Evolutionary conservation across 371 early-diverging fungal species (phyloP).

Genomic region (Lichtheimia hyalospora): DNA sequence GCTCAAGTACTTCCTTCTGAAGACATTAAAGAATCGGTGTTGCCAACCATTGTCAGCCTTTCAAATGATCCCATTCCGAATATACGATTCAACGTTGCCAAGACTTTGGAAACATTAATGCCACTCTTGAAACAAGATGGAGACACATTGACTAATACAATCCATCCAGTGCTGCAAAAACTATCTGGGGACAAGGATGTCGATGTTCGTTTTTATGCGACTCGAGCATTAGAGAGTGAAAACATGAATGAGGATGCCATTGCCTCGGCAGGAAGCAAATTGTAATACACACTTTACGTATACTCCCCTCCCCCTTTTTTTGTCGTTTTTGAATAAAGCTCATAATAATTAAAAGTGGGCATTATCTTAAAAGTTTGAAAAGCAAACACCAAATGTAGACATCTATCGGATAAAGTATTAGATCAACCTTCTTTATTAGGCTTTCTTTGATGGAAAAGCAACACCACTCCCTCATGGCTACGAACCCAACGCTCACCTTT

Average conservation of each 20-base stretch:
- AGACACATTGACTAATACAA: slow-evolving; percentile 57
- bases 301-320: no score
- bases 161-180: slow-evolving; percentile 81
- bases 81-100: slow-evolving; percentile 98
- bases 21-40: slow-evolving; percentile 82
- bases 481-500: slow-evolving; percentile 12
- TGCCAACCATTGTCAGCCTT: slow-evolving; percentile 87
- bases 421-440: no score
- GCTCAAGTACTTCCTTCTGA: slow-evolving; percentile 84
- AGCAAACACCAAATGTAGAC: no score
- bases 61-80: slow-evolving; percentile 96
- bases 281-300: no score
- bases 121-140: slow-evolving; percentile 69
- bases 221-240: slow-evolving; percentile 63
- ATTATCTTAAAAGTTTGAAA: no score
- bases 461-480: no score
- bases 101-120: slow-evolving; percentile 83
- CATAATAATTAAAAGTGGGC: no score
- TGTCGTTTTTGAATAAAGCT: no score
- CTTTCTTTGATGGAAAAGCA: no score
- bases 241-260: neutral
- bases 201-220: slow-evolving; percentile 92
- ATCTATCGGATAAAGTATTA: no score
- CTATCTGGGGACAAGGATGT: slow-evolving; percentile 85
- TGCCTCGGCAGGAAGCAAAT: no score